Percentiles rank a stretch among this genome's conserved stretches.
phyloP scores from a whole-genome alignment of 306 rosid genomes.

The Canavalia ensiformis region DNA sequence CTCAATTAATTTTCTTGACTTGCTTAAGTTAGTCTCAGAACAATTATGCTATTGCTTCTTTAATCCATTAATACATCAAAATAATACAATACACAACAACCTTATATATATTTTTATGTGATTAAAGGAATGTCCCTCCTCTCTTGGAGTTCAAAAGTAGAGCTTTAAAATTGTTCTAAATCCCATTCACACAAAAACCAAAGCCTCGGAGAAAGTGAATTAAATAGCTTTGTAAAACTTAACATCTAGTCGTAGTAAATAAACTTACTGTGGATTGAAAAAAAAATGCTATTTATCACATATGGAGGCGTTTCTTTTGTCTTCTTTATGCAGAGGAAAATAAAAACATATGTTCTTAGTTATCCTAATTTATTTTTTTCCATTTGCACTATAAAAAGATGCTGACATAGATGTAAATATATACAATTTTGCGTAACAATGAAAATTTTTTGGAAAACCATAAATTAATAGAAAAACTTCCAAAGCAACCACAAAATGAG shows the following conservation, averaged over 20 bases:
- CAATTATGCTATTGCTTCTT: background rate
- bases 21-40: background rate
- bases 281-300: background rate
- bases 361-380: background rate
- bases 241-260: background rate
- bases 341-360: background rate
- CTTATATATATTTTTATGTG: slow-evolving; percentile 46
- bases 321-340: slow-evolving; percentile 11
- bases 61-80: slow-evolving; percentile 4
- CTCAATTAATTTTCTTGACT: background rate
- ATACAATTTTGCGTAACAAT: no score
- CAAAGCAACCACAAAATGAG: no score
- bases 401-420: no score
- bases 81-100: background rate
- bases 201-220: slow-evolving; percentile 22
- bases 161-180: slow-evolving; percentile 28
- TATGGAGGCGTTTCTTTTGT: slow-evolving; percentile 26
- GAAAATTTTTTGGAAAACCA: no score
- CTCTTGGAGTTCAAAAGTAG: slow-evolving; percentile 41
- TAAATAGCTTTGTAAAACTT: background rate
- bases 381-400: background rate
- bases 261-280: background rate
- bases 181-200: slow-evolving; percentile 23
- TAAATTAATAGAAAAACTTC: no score
- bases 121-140: slow-evolving; percentile 51